Base-by-base conservation (phyloP, 495 filamentous ascomycete genomes). In the Aspergillus egyptiacus region DNA sequence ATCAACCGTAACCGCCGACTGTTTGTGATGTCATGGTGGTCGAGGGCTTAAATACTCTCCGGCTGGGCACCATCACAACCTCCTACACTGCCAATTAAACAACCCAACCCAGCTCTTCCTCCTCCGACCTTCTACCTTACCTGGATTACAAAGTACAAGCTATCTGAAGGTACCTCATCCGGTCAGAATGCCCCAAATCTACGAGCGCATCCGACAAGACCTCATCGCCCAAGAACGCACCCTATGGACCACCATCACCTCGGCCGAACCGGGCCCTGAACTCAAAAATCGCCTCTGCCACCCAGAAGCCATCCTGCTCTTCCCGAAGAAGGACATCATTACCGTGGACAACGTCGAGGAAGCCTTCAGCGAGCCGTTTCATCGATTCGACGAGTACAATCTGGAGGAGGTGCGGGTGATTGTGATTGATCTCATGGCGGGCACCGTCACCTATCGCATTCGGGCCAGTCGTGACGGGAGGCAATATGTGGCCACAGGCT, bases 381-480 rank as follows among this genome's bases (percentile, higher is more conserved):
- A 74, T 40, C 65, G 63, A 0, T 74, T 74, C 42, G 70, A 74
- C 35, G 56, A 51, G 30, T 74, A 67, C 46, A 60, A 69, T 35
- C 49, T 74, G 5, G 54, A 60, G 14, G 59, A 74, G 9, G 69
- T 72, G 5, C 60, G 64, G 2, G 62, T 63, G 2, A 68, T 71
- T 50, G 56, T 72, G n/a, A 67, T 74, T 30, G 70, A 74, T 48
- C 50, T 74, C 8, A 74, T 74, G 70, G 70, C 69, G 0, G 70
- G 67, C 5, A 52, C 61, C 1, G 58, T 74, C 7, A 72, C 69
- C 15, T 72, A 70, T 51, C 39, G 48, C 4, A 37, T 51, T 23
- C 48, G 39, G 23, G 48, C 48, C 18, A 51, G 32, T n/a, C 31
- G 48, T 9, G 39, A 34, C 5, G 23, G 25, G 2, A 23, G 24